Evolutionary conservation across 805 yeast genomes (phyloP).

Genomic region (Candida mattraensis): DNA sequence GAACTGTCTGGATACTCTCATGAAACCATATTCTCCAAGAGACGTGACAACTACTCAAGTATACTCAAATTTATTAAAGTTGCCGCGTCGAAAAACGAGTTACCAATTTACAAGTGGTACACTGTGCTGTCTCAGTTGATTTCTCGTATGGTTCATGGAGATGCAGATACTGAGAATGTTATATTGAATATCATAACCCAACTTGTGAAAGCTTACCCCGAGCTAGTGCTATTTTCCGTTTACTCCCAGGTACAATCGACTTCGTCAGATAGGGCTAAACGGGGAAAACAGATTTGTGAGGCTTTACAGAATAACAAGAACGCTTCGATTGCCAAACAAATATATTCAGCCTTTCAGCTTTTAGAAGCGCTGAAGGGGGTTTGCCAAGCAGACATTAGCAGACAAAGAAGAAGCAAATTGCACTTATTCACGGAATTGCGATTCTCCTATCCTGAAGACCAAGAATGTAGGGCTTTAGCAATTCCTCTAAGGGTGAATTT

Average conservation of each 20-base stretch:
- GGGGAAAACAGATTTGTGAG: constrained; percentile 47
- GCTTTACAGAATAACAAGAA: constrained; percentile 25
- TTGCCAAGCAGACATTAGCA: constrained; percentile 41
- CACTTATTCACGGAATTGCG: constrained; percentile 43
- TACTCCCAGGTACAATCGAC: constrained; percentile 67
- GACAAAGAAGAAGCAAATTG: constrained; percentile 34
- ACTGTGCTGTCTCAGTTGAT: constrained; percentile 82
- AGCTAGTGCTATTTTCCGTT: constrained; percentile 83
- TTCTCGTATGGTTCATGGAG: constrained; percentile 71
- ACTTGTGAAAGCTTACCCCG: constrained; percentile 68
- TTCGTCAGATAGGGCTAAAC: constrained; percentile 42
- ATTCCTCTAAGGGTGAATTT: constrained; percentile 75
- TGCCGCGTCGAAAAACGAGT: constrained; percentile 36
- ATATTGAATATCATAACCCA: constrained; percentile 57
- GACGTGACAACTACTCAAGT: constrained; percentile 40
- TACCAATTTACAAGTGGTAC: constrained; percentile 70
- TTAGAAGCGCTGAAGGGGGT: constrained; percentile 44
- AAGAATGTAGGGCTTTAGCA: constrained; percentile 46
- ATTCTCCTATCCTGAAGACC: constrained; percentile 31
- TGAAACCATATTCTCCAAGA: constrained; percentile 28
- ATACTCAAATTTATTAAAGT: constrained; percentile 50
- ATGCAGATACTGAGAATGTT: constrained; percentile 52
- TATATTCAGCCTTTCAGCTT: constrained; percentile 33
- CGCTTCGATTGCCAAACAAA: constrained; percentile 20
- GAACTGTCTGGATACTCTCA: constrained; percentile 26